Conservation (phyloP, 2,329 filamentous ascomycete species). For the Cladosporium sp. region DNA sequence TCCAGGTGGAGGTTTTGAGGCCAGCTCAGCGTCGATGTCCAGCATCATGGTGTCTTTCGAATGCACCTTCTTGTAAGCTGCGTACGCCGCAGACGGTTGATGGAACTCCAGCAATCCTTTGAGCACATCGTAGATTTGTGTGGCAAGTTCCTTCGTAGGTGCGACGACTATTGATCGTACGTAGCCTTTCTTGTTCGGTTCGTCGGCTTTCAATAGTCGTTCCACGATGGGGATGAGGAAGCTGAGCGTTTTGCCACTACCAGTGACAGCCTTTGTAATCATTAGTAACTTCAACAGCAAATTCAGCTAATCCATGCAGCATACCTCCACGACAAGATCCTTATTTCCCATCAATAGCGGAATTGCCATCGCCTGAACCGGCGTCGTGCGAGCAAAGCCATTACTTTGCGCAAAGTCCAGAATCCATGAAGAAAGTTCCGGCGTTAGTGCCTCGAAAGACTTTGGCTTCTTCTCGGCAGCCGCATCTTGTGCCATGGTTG, state of each 20-base stretch:
- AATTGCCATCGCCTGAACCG: slow-evolving; percentile 89
- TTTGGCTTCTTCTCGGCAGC: slow-evolving; percentile 38
- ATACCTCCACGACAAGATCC: slow-evolving; percentile 82
- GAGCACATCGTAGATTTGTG: slow-evolving; percentile 83
- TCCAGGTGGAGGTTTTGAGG: slow-evolving; percentile 30
- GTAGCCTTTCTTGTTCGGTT: slow-evolving; percentile 84
- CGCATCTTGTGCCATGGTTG: slow-evolving; percentile 20
- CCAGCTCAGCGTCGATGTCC: slow-evolving; percentile 33
- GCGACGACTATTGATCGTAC: slow-evolving; percentile 88
- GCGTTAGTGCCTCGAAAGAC: slow-evolving; percentile 66
- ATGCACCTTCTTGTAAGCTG: slow-evolving; percentile 47
- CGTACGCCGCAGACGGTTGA: slow-evolving; percentile 64
- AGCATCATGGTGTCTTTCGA: slow-evolving; percentile 29
- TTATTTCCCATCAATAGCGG: slow-evolving; percentile 86
- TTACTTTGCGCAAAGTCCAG: slow-evolving; percentile 77
- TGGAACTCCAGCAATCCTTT: slow-evolving; percentile 78
- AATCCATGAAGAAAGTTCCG: slow-evolving; percentile 75
- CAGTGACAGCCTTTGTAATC: slow-evolving; percentile 66
- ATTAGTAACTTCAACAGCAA: not conserved
- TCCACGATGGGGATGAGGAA: slow-evolving; percentile 83
- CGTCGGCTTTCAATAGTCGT: slow-evolving; percentile 72
- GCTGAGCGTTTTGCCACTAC: slow-evolving; percentile 83
- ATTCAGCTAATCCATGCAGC: not conserved
- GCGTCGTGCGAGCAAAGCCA: slow-evolving; percentile 85
- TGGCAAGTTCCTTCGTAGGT: slow-evolving; percentile 85